phyloP scores from a whole-genome alignment of 257 asterid genomes.

The Gardenia jasminoides region DNA sequence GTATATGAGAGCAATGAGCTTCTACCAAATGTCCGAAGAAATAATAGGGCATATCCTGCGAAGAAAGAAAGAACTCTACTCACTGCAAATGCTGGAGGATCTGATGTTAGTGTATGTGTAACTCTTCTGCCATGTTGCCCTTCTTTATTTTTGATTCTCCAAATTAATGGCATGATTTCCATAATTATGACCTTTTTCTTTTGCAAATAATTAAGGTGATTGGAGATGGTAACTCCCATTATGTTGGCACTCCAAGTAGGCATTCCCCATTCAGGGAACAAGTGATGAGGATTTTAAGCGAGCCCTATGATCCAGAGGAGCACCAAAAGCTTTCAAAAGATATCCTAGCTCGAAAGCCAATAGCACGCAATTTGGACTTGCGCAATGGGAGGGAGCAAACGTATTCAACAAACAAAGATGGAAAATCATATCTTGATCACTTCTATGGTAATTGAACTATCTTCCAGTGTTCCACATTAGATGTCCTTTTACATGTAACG shows the following conservation, averaged over 20 bases:
- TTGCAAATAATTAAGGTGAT: constrained; percentile 33
- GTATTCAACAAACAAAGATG: constrained; percentile 11
- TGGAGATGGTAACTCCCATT: not conserved
- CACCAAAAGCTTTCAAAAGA: constrained; percentile 31
- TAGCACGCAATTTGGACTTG: not conserved
- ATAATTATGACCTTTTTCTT: not conserved
- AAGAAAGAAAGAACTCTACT: not conserved
- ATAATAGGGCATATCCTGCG: not conserved
- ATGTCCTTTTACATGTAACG: not conserved
- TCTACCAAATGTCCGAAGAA: not conserved
- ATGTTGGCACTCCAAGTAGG: constrained; percentile 2
- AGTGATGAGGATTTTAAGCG: constrained; percentile 23
- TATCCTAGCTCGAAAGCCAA: constrained; percentile 14
- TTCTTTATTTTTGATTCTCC: constrained; percentile 1
- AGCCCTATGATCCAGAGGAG: constrained; percentile 39
- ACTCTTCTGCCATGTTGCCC: not conserved
- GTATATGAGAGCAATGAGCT: not conserved
- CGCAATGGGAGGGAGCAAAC: constrained; percentile 17
- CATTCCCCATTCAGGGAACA: constrained; percentile 26
- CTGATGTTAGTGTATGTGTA: not conserved
- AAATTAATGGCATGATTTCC: not conserved
- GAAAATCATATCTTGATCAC: constrained; percentile 31
- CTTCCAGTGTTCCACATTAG: not conserved
- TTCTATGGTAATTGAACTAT: constrained; percentile 26
- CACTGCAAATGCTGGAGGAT: not conserved